Conservation (phyloP, 371 early-diverging fungal species). For the Mortierella sp. region DNA sequence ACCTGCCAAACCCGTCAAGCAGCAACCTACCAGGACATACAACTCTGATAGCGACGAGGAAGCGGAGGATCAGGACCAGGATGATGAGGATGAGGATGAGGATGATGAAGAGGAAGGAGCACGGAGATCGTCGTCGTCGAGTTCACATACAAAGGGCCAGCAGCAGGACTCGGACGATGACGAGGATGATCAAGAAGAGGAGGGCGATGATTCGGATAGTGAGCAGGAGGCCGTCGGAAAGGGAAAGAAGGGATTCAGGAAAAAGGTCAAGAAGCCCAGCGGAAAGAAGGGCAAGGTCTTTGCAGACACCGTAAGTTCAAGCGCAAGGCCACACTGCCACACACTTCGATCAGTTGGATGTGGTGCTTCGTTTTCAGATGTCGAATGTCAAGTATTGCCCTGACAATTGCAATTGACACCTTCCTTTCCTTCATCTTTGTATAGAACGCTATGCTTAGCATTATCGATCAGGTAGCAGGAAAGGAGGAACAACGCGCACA, state of each 20-base stretch:
- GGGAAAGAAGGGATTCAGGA: conserved; percentile 49
- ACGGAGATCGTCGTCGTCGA: not conserved
- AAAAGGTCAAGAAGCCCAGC: conserved; percentile 53
- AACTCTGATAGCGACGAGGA: conserved; percentile 26
- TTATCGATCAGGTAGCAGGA: conserved; percentile 53
- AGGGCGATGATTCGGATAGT: conserved; percentile 8
- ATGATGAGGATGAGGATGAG: conserved; percentile 11
- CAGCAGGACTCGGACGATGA: conserved; percentile 15
- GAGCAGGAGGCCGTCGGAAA: conserved; percentile 31
- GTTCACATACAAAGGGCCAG: not conserved
- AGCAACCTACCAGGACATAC: conserved; percentile 2
- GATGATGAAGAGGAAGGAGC: not conserved
- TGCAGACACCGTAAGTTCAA: conserved; percentile 43
- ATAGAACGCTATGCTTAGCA: conserved; percentile 50
- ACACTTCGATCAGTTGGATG: not conserved
- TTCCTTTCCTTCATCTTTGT: not conserved
- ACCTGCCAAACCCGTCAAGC: conserved; percentile 15
- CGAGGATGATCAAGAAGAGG: conserved; percentile 25
- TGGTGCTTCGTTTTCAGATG: not conserved
- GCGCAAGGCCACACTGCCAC: not conserved
- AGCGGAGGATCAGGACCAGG: conserved; percentile 30
- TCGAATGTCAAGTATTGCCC: not conserved
- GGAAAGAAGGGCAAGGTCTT: conserved; percentile 57
- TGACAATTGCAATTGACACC: not conserved
- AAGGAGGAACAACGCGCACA: conserved; percentile 48